Conservation (phyloP, 1,284 basidiomycete species). For the Coniferiporia weirii region DNA sequence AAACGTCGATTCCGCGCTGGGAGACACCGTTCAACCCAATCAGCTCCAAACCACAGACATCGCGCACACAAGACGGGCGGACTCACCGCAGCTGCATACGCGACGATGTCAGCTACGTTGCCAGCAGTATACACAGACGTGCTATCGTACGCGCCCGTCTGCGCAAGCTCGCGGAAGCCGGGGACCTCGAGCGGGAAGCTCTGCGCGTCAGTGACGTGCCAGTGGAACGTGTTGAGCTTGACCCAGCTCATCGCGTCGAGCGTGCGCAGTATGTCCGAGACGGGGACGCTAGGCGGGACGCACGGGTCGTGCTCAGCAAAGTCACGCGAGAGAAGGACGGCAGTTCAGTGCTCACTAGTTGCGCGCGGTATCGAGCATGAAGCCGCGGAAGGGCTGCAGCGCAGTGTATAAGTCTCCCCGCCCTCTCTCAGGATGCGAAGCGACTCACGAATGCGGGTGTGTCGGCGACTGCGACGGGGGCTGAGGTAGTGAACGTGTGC, state of each 20-base stretch:
- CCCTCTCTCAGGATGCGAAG: background rate
- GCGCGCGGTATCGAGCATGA: slow-evolving; percentile 77
- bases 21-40: background rate
- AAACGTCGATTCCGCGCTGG: slow-evolving; percentile 76
- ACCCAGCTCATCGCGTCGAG: slow-evolving; percentile 85
- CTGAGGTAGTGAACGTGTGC: slow-evolving; percentile 51
- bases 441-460: slow-evolving; percentile 53
- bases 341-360: slow-evolving; percentile 41
- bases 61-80: background rate
- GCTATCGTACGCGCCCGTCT: slow-evolving; percentile 63
- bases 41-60: background rate
- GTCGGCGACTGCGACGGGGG: slow-evolving; percentile 58
- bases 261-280: slow-evolving; percentile 63
- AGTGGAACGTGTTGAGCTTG: slow-evolving; percentile 79
- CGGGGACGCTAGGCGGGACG: slow-evolving; percentile 47
- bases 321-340: background rate
- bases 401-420: background rate
- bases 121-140: slow-evolving; percentile 50
- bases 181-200: slow-evolving; percentile 71
- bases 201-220: slow-evolving; percentile 76
- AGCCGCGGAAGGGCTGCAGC: slow-evolving; percentile 66
- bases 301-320: background rate
- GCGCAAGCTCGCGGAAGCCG: slow-evolving; percentile 56
- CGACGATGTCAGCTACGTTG: slow-evolving; percentile 61
- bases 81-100: slow-evolving; percentile 67